Base-by-base conservation (phyloP, 768 basidiomycete species). In the Clathrus columnatus region DNA sequence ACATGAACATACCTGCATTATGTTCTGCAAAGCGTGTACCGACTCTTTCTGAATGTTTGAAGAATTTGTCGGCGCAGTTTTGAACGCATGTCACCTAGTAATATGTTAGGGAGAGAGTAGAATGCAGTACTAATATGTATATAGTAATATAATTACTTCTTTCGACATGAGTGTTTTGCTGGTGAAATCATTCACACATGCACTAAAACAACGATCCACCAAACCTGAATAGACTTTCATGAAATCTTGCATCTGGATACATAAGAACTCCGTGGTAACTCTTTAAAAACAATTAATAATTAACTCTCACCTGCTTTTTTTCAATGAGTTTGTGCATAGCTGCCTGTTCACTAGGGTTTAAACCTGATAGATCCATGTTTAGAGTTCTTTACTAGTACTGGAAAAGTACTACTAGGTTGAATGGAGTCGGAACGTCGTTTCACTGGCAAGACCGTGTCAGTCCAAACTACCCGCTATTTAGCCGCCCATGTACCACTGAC, bases 61-160 rank as follows among this genome's bases (percentile, higher is more conserved):
- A 73, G 75, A 96, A 97, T 71, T 98, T 99, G 76, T 97, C 95
- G 20, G 92, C 80, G 73, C 95, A 99, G 73, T 94, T 91, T 70
- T 82, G 76, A 47, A 95, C 82, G 67, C 95, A 99, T 61, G 82
- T 79, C 64, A 88, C 87, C 93, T 98, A n/a, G 47, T 27, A 61
- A 20, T 48, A 17, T 24, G 29, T 28, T 17, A 54, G 27, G 50
- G 24, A 3, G 36, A 54, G 18, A 30, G 5, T 18, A 4, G 18
- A 36, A 17, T 21, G 6, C 29, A 54, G 36, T 46, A 10, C 24
- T 48, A 6, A 20, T 21, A 14, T 60, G 56, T 44, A 48, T 43
- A 42, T 23, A 43, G 27, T 50, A 61, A 42, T 51, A 52, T 4
- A 44, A 28, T 20, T 47, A 47, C 94, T 84, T 98, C 95, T 77